These are phyloP conservation scores for Wallacemonas collosoma DNA, from an alignment of 208 protist species.

Conservation along the genomic window DNA sequence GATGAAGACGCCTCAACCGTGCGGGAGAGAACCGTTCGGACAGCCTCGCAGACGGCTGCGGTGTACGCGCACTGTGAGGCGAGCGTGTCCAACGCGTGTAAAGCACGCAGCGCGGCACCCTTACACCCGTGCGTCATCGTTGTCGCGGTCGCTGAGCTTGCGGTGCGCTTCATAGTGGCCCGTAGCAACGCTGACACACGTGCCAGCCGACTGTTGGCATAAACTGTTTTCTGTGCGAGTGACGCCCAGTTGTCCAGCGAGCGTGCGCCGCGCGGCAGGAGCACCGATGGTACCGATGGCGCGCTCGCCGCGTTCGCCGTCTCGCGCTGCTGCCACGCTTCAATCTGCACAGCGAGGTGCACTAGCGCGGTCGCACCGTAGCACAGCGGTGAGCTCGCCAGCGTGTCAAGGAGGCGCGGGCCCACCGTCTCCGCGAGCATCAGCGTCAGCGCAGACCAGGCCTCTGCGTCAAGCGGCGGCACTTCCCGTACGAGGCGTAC, in stretches of 20 bases:
- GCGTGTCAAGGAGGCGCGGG: constrained; percentile 29
- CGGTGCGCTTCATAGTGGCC: not conserved
- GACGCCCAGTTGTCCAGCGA: constrained; percentile 53
- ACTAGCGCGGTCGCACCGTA: constrained; percentile 41
- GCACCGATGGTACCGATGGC: not conserved
- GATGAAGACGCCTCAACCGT: not conserved
- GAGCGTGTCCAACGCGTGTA: constrained; percentile 58
- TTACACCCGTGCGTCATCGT: constrained; percentile 23
- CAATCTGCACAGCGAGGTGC: constrained; percentile 24
- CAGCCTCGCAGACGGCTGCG: constrained; percentile 24
- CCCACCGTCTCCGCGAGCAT: not conserved
- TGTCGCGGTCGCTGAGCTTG: constrained; percentile 5
- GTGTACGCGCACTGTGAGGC: constrained; percentile 70
- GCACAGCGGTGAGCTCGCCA: constrained; percentile 30
- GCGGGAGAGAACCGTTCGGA: constrained; percentile 1
- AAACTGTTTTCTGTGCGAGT: constrained; percentile 40
- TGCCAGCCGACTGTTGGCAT: constrained; percentile 43
- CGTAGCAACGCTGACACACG: constrained; percentile 10
- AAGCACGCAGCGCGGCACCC: constrained; percentile 53
- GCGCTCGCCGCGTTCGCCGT: not conserved
- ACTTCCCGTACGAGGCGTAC: constrained; percentile 4
- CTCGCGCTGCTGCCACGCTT: constrained; percentile 28
- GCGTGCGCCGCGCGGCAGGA: not conserved
- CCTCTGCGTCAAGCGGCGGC: not conserved
- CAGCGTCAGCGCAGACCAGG: not conserved